phyloP scores from a whole-genome alignment of 164 flowering plant genomes.

The Sextonia rubra region DNA sequence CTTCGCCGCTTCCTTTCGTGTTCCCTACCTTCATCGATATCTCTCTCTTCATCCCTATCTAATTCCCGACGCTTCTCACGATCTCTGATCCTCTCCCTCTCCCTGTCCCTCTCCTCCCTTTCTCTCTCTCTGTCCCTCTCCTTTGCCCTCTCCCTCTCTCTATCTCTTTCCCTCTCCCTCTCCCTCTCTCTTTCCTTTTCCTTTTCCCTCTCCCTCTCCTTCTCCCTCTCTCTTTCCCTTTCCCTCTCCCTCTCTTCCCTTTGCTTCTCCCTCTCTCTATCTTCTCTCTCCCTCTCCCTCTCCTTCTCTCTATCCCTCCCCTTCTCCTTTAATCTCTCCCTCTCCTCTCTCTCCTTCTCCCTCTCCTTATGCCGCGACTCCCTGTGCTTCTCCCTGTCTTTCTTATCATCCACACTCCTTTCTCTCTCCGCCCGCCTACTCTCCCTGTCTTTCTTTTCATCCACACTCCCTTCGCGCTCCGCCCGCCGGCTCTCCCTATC shows the following conservation, averaged over 20 bases:
- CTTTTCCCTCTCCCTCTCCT: slow-evolving; percentile 21
- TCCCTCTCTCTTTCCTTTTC: slow-evolving; percentile 16
- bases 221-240: slow-evolving; percentile 17
- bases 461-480: slow-evolving; percentile 33
- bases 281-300: slow-evolving; percentile 15
- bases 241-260: slow-evolving; percentile 14
- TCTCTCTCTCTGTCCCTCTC: slow-evolving; percentile 8
- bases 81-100: slow-evolving; percentile 22
- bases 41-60: slow-evolving; percentile 42
- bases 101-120: slow-evolving; percentile 20
- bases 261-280: slow-evolving; percentile 12
- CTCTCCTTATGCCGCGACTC: slow-evolving; percentile 11
- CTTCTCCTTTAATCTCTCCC: slow-evolving; percentile 21
- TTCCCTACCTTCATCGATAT: slow-evolving; percentile 41
- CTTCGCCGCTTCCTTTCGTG: slow-evolving; percentile 46
- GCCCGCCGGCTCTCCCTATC: slow-evolving; percentile 22
- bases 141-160: slow-evolving; percentile 17
- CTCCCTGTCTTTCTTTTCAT: slow-evolving; percentile 19
- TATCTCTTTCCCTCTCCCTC: slow-evolving; percentile 21
- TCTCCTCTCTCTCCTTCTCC: slow-evolving; percentile 26
- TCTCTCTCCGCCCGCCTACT: slow-evolving; percentile 26
- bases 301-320: slow-evolving; percentile 12
- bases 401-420: slow-evolving; percentile 29
- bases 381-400: slow-evolving; percentile 27
- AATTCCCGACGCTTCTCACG: slow-evolving; percentile 35